Conservation (phyloP, 1,284 basidiomycete species). For the Trichosporon coremiiforme region DNA sequence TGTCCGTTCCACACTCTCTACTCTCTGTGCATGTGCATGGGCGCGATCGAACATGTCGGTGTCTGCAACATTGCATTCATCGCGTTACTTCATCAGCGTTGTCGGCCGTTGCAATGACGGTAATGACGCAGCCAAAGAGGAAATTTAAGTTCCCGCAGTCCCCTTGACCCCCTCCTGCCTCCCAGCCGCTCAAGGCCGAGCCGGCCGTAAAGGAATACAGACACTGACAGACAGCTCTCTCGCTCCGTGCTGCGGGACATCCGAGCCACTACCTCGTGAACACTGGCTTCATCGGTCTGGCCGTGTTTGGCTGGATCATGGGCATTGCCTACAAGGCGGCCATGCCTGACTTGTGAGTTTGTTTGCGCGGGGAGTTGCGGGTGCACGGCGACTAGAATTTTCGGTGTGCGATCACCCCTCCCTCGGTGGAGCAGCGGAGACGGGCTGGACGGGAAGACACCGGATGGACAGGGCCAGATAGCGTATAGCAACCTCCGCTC, state of each 20-base stretch:
- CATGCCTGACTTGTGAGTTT: conserved; percentile 46
- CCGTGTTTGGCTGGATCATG: conserved; percentile 48
- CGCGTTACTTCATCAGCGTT: too few species aligned
- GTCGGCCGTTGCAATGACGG: not conserved
- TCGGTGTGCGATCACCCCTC: not conserved
- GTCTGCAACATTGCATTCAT: not conserved
- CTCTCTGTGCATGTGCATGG: not conserved
- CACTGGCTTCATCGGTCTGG: conserved; percentile 37
- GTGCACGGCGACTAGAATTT: not conserved
- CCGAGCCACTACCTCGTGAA: conserved; percentile 47
- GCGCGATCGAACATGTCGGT: not conserved
- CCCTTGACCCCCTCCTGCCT: not conserved
- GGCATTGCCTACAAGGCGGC: conserved; percentile 46
- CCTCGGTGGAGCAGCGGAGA: not conserved
- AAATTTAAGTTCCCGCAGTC: not conserved
- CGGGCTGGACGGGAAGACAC: not conserved
- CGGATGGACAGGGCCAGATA: conserved; percentile 14
- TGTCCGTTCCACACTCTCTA: conserved; percentile 17
- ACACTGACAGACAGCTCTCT: conserved; percentile 37
- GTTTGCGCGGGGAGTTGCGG: too few species aligned
- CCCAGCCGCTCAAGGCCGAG: not conserved
- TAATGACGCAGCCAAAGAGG: conserved; percentile 9
- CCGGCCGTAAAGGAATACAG: not conserved
- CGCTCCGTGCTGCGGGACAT: conserved; percentile 46
- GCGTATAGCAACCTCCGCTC: not conserved